Base-by-base conservation (phyloP, 257 asterid genomes). In the Solanum pimpinellifolium region DNA sequence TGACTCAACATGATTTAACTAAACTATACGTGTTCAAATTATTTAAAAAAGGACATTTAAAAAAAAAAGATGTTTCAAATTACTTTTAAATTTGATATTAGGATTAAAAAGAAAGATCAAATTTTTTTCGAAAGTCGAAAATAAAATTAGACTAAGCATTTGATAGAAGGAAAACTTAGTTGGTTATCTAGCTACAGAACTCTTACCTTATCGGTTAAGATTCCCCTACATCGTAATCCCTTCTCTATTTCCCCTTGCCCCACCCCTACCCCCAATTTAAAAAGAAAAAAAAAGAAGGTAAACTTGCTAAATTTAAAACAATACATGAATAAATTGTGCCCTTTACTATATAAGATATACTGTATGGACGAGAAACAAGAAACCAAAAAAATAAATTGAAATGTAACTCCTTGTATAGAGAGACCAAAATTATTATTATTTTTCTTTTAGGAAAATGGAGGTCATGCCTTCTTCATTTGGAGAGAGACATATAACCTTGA, bases 151-250 rank as follows among this genome's bases (percentile, higher is more conserved):
- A 49, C 59, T 49, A 2, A 14, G 15, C 16, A 20, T 49, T 7
- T 14, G 8, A 49, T 2, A 49, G 0, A 49, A 49, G 21, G 8
- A 14, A 15, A 49, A 49, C 20, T 14, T 49, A 49, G 59, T 49
- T 49, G 59, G 21, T 49, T 49, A 9, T 9, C 21, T 10, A 42
- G 13, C 46, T 49, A 15, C 0, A 14, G 20, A 49, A 49, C 59
- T 49, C 3, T 0, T 3, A 15, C 6, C 0, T 15, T 49, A 0
- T 49, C 2, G 0, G 21, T 49, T 3, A 49, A 15, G 9, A 6
- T 49, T 49, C 21, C 3, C 2, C 8, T 20, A 49, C 9, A 2
- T 49, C 16, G 3, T 49, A 49, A 49, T 15, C 0, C 21, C 9
- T 15, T 49, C 3, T 4, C 1, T 2, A 9, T 42, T 42, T 42